Conservation (phyloP, 805 yeast genomes). For the Cyberlindnera maclurae region DNA sequence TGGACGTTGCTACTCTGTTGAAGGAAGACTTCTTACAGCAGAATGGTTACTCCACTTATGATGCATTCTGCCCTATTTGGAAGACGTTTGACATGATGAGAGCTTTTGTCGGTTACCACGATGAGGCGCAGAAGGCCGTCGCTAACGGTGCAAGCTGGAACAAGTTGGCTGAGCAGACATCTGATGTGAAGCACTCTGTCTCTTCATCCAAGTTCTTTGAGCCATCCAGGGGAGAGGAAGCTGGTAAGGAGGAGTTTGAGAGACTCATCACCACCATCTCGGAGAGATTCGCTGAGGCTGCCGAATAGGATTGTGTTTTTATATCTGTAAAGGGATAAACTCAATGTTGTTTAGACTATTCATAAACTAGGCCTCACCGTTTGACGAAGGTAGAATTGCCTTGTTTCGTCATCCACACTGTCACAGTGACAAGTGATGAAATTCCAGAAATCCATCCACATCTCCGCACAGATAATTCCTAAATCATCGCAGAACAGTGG, state of each 20-base stretch:
- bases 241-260: slow-evolving; percentile 68
- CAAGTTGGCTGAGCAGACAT: slow-evolving; percentile 80
- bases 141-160: slow-evolving; percentile 93
- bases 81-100: slow-evolving; percentile 98
- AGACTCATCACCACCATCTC: slow-evolving; percentile 66
- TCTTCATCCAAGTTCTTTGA: slow-evolving; percentile 94
- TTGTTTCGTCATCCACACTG: neutral
- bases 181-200: slow-evolving; percentile 88
- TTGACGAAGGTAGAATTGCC: neutral
- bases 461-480: neutral
- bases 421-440: slow-evolving; percentile 1
- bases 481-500: neutral
- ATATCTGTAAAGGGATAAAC: too few relatives aligned
- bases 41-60: slow-evolving; percentile 97
- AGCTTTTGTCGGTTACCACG: slow-evolving; percentile 82
- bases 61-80: slow-evolving; percentile 99
- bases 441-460: neutral
- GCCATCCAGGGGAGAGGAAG: slow-evolving; percentile 86
- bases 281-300: slow-evolving; percentile 92
- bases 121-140: slow-evolving; percentile 96
- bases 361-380: neutral
- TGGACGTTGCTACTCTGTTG: slow-evolving; percentile 85
- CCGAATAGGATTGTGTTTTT: slow-evolving; percentile 44
- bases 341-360: neutral
- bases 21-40: slow-evolving; percentile 99